Evolutionary conservation across 2,329 filamentous ascomycete species (phyloP).

Genomic region (Neonectria coccinea): DNA sequence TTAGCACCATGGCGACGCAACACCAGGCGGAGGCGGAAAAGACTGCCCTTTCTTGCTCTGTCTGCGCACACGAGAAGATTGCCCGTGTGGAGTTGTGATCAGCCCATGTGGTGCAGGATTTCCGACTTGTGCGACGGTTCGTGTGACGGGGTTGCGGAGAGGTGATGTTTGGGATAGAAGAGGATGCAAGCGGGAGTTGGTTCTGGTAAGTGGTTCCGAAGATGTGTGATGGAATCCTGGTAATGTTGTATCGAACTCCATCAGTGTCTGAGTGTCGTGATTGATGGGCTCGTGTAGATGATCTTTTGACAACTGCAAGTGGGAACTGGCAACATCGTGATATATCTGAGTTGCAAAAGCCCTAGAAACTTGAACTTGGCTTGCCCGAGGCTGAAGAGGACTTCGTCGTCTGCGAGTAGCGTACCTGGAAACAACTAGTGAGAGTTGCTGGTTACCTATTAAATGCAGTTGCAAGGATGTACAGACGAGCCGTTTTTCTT

Average conservation of each 20-base stretch:
- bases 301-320: too few species aligned
- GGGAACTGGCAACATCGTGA: background rate
- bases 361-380: background rate
- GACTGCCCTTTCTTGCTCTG: background rate
- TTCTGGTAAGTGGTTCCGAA: background rate
- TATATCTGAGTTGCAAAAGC: background rate
- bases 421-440: background rate
- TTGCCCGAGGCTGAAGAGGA: background rate
- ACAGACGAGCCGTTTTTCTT: background rate
- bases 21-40: background rate
- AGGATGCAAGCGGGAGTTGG: background rate
- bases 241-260: background rate
- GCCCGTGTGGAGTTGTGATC: background rate
- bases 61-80: background rate
- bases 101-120: constrained; percentile 10
- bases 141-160: background rate
- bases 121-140: constrained; percentile 8
- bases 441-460: background rate
- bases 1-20: background rate
- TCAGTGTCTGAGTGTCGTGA: too few species aligned
- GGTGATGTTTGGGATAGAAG: constrained; percentile 7
- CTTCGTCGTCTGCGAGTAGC: background rate
- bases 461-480: too few species aligned
- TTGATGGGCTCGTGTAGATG: too few species aligned
- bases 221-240: background rate